phyloP scores from a whole-genome alignment of 176 grass and related monocot species.

The Ampelocalamus luodianensis region DNA sequence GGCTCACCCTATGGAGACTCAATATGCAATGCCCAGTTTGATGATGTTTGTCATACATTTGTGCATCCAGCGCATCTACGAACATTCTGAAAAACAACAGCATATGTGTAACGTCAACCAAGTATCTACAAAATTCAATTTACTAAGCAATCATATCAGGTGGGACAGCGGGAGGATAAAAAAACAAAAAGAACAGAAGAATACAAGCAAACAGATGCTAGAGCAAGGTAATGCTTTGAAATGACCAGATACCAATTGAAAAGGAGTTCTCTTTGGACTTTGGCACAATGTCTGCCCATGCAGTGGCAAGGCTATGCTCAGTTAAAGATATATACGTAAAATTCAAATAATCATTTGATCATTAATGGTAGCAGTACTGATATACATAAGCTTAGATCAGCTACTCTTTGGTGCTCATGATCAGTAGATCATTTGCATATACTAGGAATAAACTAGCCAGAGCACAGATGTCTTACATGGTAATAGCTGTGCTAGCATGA shows the following conservation, averaged over 20 bases:
- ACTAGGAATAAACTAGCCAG: constrained; percentile 14
- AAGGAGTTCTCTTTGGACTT: not conserved
- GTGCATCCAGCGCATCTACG: constrained; percentile 77
- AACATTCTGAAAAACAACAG: constrained; percentile 81
- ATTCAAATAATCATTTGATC: constrained; percentile 32
- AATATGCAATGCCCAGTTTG: constrained; percentile 72
- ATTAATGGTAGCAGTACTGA: not conserved
- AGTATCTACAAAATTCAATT: not conserved
- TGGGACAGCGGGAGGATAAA: not conserved
- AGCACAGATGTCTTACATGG: not conserved
- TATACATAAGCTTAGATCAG: not conserved
- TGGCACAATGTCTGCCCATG: constrained; percentile 15
- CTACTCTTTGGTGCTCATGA: not conserved
- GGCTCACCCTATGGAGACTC: constrained; percentile 71
- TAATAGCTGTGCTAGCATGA: not conserved
- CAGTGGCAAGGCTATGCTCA: constrained; percentile 11
- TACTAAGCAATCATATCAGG: constrained; percentile 9
- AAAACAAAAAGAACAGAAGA: constrained; percentile 6
- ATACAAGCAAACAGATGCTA: not conserved
- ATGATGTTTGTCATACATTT: constrained; percentile 88
- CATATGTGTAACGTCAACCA: constrained; percentile 36
- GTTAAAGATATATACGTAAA: constrained; percentile 10
- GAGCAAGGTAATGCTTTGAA: constrained; percentile 16
- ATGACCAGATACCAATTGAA: not conserved
- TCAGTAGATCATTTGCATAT: constrained; percentile 27